These are phyloP conservation scores for Fusarium sp. DNA, from an alignment of 2,329 filamentous ascomycete genomes.

Conservation along the genomic window DNA sequence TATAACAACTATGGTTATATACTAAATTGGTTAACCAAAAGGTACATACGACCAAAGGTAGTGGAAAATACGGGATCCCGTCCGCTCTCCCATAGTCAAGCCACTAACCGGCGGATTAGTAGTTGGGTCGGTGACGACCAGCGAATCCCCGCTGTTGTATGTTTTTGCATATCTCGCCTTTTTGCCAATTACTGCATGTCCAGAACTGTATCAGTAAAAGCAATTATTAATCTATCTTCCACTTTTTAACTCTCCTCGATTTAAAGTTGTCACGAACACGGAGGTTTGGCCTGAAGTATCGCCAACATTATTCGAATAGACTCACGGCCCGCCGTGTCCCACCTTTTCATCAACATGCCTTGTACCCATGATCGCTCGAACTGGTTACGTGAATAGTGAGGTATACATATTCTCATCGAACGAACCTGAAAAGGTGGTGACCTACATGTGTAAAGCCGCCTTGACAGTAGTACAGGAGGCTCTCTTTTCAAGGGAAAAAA, in stretches of 20 bases:
- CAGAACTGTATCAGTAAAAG: background rate
- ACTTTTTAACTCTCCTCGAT: no score
- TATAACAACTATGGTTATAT: fast-evolving
- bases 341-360: background rate
- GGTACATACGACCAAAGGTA: conserved; percentile 1
- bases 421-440: fast-evolving
- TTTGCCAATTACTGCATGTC: background rate
- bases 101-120: conserved; percentile 5
- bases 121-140: background rate
- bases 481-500: background rate
- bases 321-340: background rate
- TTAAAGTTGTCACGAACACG: background rate
- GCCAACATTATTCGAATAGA: fast-evolving
- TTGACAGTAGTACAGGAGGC: background rate
- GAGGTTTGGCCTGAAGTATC: background rate
- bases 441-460: fast-evolving
- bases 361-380: fast-evolving
- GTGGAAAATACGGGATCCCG: conserved; percentile 4
- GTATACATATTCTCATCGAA: background rate
- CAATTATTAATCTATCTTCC: fast-evolving
- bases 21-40: fast-evolving
- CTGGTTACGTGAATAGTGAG: background rate
- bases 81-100: background rate
- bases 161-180: background rate
- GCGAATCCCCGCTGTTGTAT: background rate